phyloP scores from a whole-genome alignment of 2,329 filamentous ascomycete species.

The Dothistroma septosporum region DNA sequence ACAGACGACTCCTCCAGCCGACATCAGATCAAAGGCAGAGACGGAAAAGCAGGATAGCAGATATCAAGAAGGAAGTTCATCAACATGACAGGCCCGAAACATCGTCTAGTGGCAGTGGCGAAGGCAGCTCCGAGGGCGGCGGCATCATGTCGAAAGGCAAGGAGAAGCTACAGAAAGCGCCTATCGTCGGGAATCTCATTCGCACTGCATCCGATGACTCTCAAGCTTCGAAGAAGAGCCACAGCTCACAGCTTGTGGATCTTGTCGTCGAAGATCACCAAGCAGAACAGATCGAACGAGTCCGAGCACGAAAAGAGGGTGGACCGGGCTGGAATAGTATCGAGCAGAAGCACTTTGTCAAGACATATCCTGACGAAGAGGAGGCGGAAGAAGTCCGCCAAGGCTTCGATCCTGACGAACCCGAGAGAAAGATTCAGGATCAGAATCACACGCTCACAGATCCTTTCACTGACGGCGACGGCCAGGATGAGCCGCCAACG shows the following conservation, averaged over 20 bases:
- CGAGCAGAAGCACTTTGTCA: slow-evolving; percentile 52
- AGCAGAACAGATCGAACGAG: slow-evolving; percentile 59
- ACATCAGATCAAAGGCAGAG: slow-evolving; percentile 46
- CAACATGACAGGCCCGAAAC: slow-evolving; percentile 35
- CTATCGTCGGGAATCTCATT: slow-evolving; percentile 38
- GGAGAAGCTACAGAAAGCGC: slow-evolving; percentile 26
- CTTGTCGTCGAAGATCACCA: slow-evolving; percentile 61
- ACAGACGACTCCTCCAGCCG: slow-evolving; percentile 52
- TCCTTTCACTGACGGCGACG: slow-evolving; percentile 43
- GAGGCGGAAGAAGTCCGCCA: slow-evolving; percentile 51
- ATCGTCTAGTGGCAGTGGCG: slow-evolving; percentile 18
- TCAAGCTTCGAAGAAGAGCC: slow-evolving; percentile 44
- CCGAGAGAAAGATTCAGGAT: slow-evolving; percentile 42
- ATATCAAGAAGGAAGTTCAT: slow-evolving; percentile 39
- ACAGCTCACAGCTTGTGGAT: slow-evolving; percentile 61
- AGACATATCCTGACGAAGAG: slow-evolving; percentile 47
- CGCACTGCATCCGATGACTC: slow-evolving; percentile 46
- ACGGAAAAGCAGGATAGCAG: slow-evolving; percentile 46
- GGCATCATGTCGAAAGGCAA: slow-evolving; percentile 30
- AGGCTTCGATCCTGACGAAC: slow-evolving; percentile 51
- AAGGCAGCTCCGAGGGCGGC: slow-evolving; percentile 26
- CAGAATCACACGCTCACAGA: slow-evolving; percentile 42
- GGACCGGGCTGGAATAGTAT: slow-evolving; percentile 58
- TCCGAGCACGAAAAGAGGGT: slow-evolving; percentile 59
- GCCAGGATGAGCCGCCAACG: slow-evolving; percentile 32